A percentile compares a stretch with the other conserved stretches of the same genome.
These are phyloP conservation scores for Parathielavia hyrcaniae DNA, from an alignment of 495 filamentous ascomycete species.

Conservation along the genomic window DNA sequence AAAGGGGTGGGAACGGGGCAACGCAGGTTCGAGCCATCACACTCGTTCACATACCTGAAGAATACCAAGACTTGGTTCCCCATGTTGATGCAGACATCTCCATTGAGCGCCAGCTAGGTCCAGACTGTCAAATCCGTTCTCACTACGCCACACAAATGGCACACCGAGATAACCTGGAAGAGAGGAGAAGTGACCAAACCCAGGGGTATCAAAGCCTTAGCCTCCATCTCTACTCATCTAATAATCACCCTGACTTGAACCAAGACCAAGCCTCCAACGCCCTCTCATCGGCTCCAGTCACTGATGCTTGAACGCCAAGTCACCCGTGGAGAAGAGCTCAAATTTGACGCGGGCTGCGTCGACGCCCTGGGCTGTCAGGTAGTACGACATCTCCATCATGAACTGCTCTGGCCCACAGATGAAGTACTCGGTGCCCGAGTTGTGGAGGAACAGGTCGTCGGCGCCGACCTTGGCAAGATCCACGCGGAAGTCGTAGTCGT, in stretches of 20 bases:
- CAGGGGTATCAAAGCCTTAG: conserved; percentile 5
- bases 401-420: conserved; percentile 63
- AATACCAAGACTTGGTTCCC: no score
- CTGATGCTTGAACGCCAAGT: conserved; percentile 26
- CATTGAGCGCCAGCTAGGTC: no score
- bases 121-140: neutral
- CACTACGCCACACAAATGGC: neutral
- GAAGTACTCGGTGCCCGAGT: conserved; percentile 55
- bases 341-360: conserved; percentile 50
- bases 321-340: conserved; percentile 64
- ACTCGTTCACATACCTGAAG: no score
- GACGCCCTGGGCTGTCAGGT: conserved; percentile 50
- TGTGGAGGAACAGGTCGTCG: conserved; percentile 47
- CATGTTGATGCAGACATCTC: no score
- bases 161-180: neutral
- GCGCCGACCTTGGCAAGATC: conserved; percentile 49
- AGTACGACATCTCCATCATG: conserved; percentile 53
- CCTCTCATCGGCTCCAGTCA: neutral
- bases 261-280: no score
- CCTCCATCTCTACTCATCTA: neutral
- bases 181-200: neutral
- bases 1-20: no score
- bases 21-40: no score
- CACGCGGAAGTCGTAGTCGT: conserved; percentile 50
- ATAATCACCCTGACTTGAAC: neutral